Percentiles rank a stretch among this genome's conserved stretches.
phyloP scores from a whole-genome alignment of 2,329 filamentous ascomycete genomes.

The Fusarium sp. region DNA sequence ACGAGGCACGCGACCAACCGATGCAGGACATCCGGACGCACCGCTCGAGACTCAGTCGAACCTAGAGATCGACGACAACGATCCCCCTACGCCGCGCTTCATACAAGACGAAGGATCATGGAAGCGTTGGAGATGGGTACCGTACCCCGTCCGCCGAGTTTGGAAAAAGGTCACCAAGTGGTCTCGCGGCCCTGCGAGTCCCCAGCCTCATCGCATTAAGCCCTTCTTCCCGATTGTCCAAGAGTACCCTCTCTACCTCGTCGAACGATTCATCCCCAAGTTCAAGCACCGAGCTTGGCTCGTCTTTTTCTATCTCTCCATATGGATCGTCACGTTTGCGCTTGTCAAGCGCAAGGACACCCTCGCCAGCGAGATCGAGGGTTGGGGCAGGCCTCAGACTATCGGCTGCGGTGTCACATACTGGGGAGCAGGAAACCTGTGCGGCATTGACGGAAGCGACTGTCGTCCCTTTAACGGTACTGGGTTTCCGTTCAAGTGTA shows the following conservation, averaged over 20 bases:
- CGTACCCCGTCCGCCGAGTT: conserved; percentile 61
- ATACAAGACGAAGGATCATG: conserved; percentile 60
- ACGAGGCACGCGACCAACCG: conserved; percentile 25
- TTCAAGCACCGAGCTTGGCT: conserved; percentile 65
- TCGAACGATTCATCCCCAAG: conserved; percentile 69
- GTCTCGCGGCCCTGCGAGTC: conserved; percentile 64
- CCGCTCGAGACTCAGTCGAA: conserved; percentile 50
- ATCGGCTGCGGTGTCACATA: conserved; percentile 74
- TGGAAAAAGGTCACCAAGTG: conserved; percentile 55
- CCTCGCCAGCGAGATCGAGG: conserved; percentile 66
- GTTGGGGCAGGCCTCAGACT: conserved; percentile 69
- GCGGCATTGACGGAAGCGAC: conserved; percentile 75
- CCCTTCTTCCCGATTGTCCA: conserved; percentile 72
- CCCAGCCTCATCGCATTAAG: conserved; percentile 58
- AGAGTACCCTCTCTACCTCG: conserved; percentile 67
- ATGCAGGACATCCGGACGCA: conserved; percentile 52
- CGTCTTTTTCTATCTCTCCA: conserved; percentile 65
- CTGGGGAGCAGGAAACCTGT: conserved; percentile 74
- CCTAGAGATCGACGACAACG: conserved; percentile 56
- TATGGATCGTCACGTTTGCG: conserved; percentile 74
- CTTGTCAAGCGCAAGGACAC: conserved; percentile 72
- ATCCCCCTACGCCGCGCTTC: conserved; percentile 64
- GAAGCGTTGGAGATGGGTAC: conserved; percentile 66
- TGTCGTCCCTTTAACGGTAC: conserved; percentile 77
- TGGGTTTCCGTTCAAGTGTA: conserved; percentile 76